These are phyloP conservation scores for Phytophthora rubi DNA, from an alignment of 352 stramenopile species.

Conservation along the genomic window DNA sequence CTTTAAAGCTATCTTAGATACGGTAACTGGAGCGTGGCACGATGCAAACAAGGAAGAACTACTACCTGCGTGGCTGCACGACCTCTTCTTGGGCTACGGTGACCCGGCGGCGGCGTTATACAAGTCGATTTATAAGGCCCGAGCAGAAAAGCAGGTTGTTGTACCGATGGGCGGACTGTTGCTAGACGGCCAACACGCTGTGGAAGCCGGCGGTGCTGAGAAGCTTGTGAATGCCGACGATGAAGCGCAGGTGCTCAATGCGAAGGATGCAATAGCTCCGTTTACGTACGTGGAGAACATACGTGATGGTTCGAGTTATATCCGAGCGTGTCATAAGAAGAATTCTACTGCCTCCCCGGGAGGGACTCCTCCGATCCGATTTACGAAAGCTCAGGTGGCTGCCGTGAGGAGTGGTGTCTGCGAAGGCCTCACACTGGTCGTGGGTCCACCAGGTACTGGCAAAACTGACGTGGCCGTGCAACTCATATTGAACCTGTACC, in stretches of 20 bases:
- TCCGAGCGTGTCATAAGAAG: conserved; percentile 45
- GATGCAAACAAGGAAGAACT: conserved; percentile 44
- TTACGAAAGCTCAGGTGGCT: conserved; percentile 92
- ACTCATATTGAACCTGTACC: conserved; percentile 94
- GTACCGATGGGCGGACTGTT: conserved; percentile 54
- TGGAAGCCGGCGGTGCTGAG: conserved; percentile 41
- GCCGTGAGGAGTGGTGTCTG: conserved; percentile 93
- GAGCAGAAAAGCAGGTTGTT: conserved; percentile 35
- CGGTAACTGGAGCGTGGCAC: conserved; percentile 54
- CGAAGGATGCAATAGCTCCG: conserved; percentile 45
- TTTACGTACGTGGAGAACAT: conserved; percentile 65
- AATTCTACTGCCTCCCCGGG: conserved; percentile 8
- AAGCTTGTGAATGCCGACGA: conserved; percentile 54
- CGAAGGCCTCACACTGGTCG: conserved; percentile 94
- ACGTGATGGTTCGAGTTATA: conserved; percentile 29
- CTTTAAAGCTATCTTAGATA: conserved; percentile 95
- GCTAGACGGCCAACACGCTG: conserved; percentile 52
- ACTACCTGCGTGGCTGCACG: conserved; percentile 94
- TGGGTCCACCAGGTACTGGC: conserved; percentile 93
- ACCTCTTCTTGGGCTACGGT: conserved; percentile 95
- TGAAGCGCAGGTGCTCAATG: conserved; percentile 33
- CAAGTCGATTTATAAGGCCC: conserved; percentile 59
- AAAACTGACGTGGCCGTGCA: conserved; percentile 97
- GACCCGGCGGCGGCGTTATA: conserved; percentile 87
- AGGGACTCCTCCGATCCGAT: conserved; percentile 56